These are phyloP conservation scores for Pleurotus sapidus DNA, from an alignment of 768 basidiomycete genomes.

Conservation along the genomic window DNA sequence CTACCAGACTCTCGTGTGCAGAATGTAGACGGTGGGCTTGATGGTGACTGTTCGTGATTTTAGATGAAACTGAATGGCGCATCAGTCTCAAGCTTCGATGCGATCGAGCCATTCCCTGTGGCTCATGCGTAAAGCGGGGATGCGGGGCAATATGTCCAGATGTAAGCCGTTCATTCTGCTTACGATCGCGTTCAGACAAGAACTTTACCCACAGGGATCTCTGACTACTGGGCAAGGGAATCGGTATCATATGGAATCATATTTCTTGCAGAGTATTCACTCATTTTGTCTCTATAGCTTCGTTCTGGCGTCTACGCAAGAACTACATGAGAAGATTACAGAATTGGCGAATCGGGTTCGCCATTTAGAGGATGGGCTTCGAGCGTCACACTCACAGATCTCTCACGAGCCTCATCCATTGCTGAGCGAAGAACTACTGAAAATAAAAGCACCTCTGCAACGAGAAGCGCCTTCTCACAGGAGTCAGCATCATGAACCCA, in stretches of 20 bases:
- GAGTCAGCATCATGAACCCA: conserved; percentile 28
- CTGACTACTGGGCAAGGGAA: conserved; percentile 82
- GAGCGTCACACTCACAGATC: conserved; percentile 54
- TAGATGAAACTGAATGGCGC: not conserved
- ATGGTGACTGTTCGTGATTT: conserved; percentile 4
- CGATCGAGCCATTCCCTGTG: conserved; percentile 74
- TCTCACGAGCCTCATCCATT: conserved; percentile 64
- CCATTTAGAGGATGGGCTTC: conserved; percentile 71
- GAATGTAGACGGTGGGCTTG: conserved; percentile 66
- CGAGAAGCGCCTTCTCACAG: conserved; percentile 50
- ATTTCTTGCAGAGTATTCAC: not conserved
- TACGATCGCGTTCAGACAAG: conserved; percentile 5
- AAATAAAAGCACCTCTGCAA: conserved; percentile 75
- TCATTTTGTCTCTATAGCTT: conserved; percentile 41
- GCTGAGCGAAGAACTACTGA: conserved; percentile 67
- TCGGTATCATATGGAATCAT: conserved; percentile 40
- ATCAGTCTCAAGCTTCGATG: conserved; percentile 66
- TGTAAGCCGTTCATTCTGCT: conserved; percentile 36
- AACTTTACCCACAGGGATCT: conserved; percentile 46
- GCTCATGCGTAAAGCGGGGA: conserved; percentile 78
- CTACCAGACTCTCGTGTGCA: conserved; percentile 75
- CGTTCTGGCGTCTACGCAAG: conserved; percentile 76
- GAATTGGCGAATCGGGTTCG: conserved; percentile 72
- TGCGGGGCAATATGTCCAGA: conserved; percentile 84
- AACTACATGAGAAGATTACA: conserved; percentile 79